Percentiles rank a stretch among this genome's conserved stretches.
Evolutionary conservation across 805 yeast genomes (phyloP).

Genomic region (Suhomyces prunicola): DNA sequence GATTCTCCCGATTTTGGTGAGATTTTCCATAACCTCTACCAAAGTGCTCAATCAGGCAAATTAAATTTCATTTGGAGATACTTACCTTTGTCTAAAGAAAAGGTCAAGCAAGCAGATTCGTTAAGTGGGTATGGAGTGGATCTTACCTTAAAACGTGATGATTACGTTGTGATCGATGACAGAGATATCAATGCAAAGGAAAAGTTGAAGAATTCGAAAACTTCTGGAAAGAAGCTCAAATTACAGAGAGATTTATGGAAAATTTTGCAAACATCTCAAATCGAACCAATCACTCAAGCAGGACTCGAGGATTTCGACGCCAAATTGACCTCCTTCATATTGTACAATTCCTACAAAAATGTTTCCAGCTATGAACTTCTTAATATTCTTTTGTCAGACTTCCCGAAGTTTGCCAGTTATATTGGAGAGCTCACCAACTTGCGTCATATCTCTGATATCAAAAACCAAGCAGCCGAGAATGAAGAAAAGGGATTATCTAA

Average conservation of each 20-base stretch:
- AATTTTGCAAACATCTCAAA: conserved; percentile 15
- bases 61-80: conserved; percentile 76
- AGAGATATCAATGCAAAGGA: conserved; percentile 34
- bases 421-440: conserved; percentile 21
- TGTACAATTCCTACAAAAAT: conserved; percentile 15
- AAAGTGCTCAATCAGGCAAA: conserved; percentile 61
- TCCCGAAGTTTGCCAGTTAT: conserved; percentile 52
- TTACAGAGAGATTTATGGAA: conserved; percentile 16
- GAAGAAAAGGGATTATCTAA: conserved; percentile 36
- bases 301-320: conserved; percentile 37
- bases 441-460: conserved; percentile 17
- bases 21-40: conserved; percentile 57
- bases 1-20: conserved; percentile 45
- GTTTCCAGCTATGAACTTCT: conserved; percentile 33
- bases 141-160: conserved; percentile 61
- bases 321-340: conserved; percentile 41
- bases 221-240: conserved; percentile 13
- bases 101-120: background rate
- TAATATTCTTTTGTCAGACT: conserved; percentile 41
- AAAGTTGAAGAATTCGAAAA: conserved; percentile 20
- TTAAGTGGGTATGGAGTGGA: conserved; percentile 67
- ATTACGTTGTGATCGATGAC: conserved; percentile 64
- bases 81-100: conserved; percentile 34
- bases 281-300: conserved; percentile 26
- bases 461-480: conserved; percentile 26